Evolutionary conservation across 768 basidiomycete species (phyloP).

Genomic region (Tulasnella sp.): DNA sequence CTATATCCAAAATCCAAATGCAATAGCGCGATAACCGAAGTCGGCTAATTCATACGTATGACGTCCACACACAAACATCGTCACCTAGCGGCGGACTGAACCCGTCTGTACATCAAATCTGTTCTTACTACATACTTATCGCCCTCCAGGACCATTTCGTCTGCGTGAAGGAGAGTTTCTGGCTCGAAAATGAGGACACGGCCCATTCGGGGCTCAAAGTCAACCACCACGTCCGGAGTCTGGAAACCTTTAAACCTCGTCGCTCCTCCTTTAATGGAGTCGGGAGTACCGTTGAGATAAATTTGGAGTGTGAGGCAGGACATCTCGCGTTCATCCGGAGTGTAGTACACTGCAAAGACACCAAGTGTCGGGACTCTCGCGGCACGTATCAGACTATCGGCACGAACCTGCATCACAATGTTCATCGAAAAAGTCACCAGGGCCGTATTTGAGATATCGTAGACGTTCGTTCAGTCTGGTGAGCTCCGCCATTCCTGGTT

Average conservation of each 20-base stretch:
- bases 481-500: not conserved
- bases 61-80: too few species aligned
- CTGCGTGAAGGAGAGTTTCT: not conserved
- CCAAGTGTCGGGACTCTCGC: too few species aligned
- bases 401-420: slow-evolving; percentile 8
- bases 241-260: not conserved
- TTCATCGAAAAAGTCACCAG: slow-evolving; percentile 11
- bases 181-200: slow-evolving; percentile 14
- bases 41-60: too few species aligned
- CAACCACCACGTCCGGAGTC: not conserved
- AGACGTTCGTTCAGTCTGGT: slow-evolving; percentile 9
- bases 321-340: slow-evolving; percentile 9
- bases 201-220: slow-evolving; percentile 10
- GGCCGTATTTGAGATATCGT: slow-evolving; percentile 9
- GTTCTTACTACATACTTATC: not conserved
- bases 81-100: too few species aligned
- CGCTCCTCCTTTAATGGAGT: slow-evolving; percentile 8
- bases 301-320: slow-evolving; percentile 14
- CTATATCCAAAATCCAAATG: too few species aligned
- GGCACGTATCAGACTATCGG: not conserved
- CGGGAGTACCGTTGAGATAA: slow-evolving; percentile 12
- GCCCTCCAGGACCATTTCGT: not conserved
- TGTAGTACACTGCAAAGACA: not conserved
- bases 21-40: too few species aligned
- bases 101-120: not conserved